phyloP scores from a whole-genome alignment of 805 yeast genomes.

The Yarrowia sp. region DNA sequence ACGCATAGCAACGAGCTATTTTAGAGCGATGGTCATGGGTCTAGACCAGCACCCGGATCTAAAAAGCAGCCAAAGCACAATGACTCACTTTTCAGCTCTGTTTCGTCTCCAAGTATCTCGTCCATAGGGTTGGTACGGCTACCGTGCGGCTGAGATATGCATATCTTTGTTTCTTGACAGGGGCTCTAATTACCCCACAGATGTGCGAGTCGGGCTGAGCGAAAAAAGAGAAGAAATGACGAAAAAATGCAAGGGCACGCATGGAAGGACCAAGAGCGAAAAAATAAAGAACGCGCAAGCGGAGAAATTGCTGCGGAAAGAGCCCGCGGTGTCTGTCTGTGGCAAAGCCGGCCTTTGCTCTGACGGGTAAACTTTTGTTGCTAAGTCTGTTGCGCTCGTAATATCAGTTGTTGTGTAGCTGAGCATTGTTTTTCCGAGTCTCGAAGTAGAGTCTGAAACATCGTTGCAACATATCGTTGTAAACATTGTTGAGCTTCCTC shows the following conservation, averaged over 20 bases:
- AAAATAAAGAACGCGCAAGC: too few relatives aligned
- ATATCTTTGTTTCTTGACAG: neutral
- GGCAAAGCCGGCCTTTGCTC: slow-evolving; percentile 7
- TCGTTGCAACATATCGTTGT: too few relatives aligned
- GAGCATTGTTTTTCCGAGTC: neutral
- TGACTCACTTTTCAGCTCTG: neutral
- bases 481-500: too few relatives aligned
- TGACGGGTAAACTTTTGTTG: neutral
- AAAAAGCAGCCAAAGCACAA: too few relatives aligned
- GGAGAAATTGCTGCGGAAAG: too few relatives aligned
- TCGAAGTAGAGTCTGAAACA: neutral
- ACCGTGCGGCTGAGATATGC: slow-evolving; percentile 8
- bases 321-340: too few relatives aligned
- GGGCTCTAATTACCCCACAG: neutral
- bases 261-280: too few relatives aligned
- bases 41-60: neutral
- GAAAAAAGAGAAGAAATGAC: too few relatives aligned
- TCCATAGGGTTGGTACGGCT: neutral
- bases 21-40: neutral
- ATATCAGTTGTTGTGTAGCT: slow-evolving; percentile 3
- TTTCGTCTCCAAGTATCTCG: neutral
- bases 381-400: neutral
- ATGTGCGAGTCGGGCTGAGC: slow-evolving; percentile 25
- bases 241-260: neutral
- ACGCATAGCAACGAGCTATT: too few relatives aligned